Percentiles rank a stretch among this genome's conserved stretches.
These are phyloP conservation scores for Petrea volubilis DNA, from an alignment of 257 asterid species.

Conservation along the genomic window DNA sequence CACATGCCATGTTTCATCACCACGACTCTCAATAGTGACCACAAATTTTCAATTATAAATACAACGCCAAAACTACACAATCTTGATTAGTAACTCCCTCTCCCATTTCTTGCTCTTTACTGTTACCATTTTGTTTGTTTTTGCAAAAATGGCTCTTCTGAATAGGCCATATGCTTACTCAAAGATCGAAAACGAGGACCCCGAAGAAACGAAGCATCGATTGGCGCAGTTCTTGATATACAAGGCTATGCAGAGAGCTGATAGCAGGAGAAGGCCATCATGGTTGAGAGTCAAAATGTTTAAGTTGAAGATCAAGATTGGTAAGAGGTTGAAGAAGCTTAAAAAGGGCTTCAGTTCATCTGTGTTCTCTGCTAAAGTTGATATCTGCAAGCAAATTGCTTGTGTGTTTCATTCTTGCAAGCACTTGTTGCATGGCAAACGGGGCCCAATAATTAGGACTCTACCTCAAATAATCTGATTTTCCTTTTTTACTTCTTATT, in stretches of 20 bases:
- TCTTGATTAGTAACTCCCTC: not conserved
- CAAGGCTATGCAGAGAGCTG: slow-evolving; percentile 60
- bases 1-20: slow-evolving; percentile 52
- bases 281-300: slow-evolving; percentile 62
- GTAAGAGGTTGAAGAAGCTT: slow-evolving; percentile 54
- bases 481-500: not conserved
- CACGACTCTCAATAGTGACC: slow-evolving; percentile 15
- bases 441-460: slow-evolving; percentile 15
- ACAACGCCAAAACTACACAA: slow-evolving; percentile 26
- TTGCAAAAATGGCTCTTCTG: slow-evolving; percentile 36
- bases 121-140: no score
- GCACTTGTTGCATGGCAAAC: slow-evolving; percentile 46
- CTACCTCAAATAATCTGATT: slow-evolving; percentile 25
- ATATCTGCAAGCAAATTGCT: slow-evolving; percentile 45
- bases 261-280: slow-evolving; percentile 47
- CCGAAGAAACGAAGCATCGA: slow-evolving; percentile 56
- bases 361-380: slow-evolving; percentile 36
- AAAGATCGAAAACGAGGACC: slow-evolving; percentile 59
- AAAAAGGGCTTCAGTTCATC: slow-evolving; percentile 49
- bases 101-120: not conserved
- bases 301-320: slow-evolving; percentile 64
- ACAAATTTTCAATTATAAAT: slow-evolving; percentile 40
- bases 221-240: slow-evolving; percentile 79
- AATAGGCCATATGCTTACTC: slow-evolving; percentile 44
- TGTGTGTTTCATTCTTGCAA: slow-evolving; percentile 53